These are phyloP conservation scores for Penicillium alfredii DNA, from an alignment of 495 filamentous ascomycete species.

Conservation along the genomic window DNA sequence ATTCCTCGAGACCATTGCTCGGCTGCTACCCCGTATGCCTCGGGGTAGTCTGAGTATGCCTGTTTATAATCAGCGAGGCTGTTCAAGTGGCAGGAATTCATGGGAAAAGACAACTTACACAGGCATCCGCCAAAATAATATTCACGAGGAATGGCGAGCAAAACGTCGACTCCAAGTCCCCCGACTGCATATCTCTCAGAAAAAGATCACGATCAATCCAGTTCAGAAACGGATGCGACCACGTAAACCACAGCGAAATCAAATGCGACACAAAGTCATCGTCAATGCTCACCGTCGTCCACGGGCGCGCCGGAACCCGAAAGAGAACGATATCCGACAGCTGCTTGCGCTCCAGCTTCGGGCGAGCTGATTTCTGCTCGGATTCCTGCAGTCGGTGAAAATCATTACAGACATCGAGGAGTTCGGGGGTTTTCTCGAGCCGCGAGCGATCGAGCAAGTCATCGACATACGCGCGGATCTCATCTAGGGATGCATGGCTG, in stretches of 20 bases:
- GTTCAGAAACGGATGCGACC: constrained; percentile 36
- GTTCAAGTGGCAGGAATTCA: neutral
- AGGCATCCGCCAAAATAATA: constrained; percentile 29
- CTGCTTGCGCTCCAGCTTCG: constrained; percentile 15
- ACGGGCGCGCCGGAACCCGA: constrained; percentile 35
- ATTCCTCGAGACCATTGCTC: constrained; percentile 13
- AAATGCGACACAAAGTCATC: constrained; percentile 45
- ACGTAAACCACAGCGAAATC: constrained; percentile 41
- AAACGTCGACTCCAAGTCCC: constrained; percentile 21
- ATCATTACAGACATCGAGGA: constrained; percentile 16
- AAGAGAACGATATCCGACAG: constrained; percentile 9
- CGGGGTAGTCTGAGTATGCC: constrained; percentile 20
- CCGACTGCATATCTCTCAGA: constrained; percentile 32
- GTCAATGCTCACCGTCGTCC: constrained; percentile 35
- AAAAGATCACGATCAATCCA: constrained; percentile 41
- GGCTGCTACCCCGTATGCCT: constrained; percentile 9
- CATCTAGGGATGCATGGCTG: constrained; percentile 27
- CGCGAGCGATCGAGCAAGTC: constrained; percentile 19
- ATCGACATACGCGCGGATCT: constrained; percentile 28
- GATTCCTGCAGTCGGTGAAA: constrained; percentile 9
- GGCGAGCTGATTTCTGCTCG: constrained; percentile 15
- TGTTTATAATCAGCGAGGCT: neutral
- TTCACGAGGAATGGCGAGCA: constrained; percentile 47
- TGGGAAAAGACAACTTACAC: neutral
- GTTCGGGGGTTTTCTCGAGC: constrained; percentile 20